Base-by-base conservation (phyloP, 495 filamentous ascomycete genomes). In the Venustampulla echinocandica region DNA sequence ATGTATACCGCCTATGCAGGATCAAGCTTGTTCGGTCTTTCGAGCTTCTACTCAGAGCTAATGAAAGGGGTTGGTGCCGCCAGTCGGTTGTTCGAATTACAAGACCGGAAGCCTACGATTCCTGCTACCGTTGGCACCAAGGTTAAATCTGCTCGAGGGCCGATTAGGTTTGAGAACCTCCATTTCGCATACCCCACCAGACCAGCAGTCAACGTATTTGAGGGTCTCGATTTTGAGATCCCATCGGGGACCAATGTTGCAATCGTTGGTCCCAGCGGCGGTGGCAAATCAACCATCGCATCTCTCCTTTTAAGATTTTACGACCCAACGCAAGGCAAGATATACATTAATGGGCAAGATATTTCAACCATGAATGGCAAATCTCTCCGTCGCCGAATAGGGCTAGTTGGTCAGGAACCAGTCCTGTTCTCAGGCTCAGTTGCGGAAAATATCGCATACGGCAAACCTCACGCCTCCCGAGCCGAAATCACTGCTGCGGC, bases 51-150 rank as follows among this genome's bases (percentile, higher is more conserved):
- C 69, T 95, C 89, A 9, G 92, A 98, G 62, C 76, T 98, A 15
- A 97, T 96, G 92, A 97, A 97, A 60, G 93, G 93, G 30, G 92
- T 95, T 18, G 92, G 92, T 55, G 92, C 92, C 28, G 93, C 92
- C 10, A 90, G 82, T 57, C 85, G 92, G 20, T 73, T 98, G 5
- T 98, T 98, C 60, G 92, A 98, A 60, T 73, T 98, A 4, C 90
- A 97, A 64, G 92, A 98, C 65, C 84, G 92, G 48, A 75, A 93
- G 34, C 82, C 89, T 0, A 83, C 79, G 1, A 96, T 97, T 44
- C 81, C 79, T 10, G 77, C 88, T 1, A 98, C 92, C 1, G 77
- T 80, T 27, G 92, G 92, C 44, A 55, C 69, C 15, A 80, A 79
- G 45, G 85, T 97, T 7, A 69, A 62, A 18, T 90, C 87, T 18